Percentiles rank a stretch among this genome's conserved stretches.
phyloP scores from a whole-genome alignment of 192 early-diverging fungal genomes.

The Mortierella alpina region DNA sequence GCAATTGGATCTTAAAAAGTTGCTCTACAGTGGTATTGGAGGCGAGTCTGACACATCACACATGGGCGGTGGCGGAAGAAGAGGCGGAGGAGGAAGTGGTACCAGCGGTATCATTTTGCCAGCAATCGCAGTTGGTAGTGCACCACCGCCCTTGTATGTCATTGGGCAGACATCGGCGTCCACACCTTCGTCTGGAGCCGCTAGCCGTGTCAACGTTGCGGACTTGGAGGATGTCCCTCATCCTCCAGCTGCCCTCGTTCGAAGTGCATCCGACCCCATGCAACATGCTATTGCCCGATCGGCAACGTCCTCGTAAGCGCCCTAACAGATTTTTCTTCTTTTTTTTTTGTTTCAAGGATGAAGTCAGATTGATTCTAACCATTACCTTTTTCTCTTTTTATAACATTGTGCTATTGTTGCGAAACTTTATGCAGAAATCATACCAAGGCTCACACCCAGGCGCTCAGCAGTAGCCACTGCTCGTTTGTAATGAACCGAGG shows the following conservation, averaged over 20 bases:
- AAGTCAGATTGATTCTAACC: no score
- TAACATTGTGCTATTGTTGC: neutral
- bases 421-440: neutral
- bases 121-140: slow-evolving; percentile 7
- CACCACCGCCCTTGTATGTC: neutral
- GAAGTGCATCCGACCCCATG: no score
- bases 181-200: neutral
- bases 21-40: slow-evolving; percentile 30
- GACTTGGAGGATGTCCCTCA: no score
- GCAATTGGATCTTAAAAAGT: slow-evolving; percentile 44
- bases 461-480: slow-evolving; percentile 26
- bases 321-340: no score
- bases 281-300: no score
- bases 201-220: neutral
- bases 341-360: no score
- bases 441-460: slow-evolving; percentile 5
- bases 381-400: neutral
- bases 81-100: neutral
- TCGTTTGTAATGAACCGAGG: slow-evolving; percentile 34
- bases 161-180: neutral
- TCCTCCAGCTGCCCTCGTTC: no score
- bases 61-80: slow-evolving; percentile 1
- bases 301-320: no score
- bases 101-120: slow-evolving; percentile 5
- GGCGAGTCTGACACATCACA: slow-evolving; percentile 24